A percentile compares a stretch with the other conserved stretches of the same genome.
phyloP scores from a whole-genome alignment of 768 basidiomycete species.

The Boletus vinaceobasis region DNA sequence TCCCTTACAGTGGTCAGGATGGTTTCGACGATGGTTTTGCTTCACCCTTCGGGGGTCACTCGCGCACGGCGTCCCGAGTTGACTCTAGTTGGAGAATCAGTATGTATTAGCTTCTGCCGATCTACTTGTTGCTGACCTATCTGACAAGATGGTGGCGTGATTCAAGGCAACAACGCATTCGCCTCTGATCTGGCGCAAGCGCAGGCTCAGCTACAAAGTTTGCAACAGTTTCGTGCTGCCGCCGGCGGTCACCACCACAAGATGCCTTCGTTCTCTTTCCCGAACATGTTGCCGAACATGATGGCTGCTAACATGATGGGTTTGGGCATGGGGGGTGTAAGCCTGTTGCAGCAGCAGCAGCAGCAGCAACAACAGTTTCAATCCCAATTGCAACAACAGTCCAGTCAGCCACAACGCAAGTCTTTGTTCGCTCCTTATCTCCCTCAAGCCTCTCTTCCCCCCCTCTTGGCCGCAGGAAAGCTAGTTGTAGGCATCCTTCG shows the following conservation, averaged over 20 bases:
- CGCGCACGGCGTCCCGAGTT: conserved; percentile 69
- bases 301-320: conserved; percentile 98
- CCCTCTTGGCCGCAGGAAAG: conserved; percentile 94
- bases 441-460: conserved; percentile 95
- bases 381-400: conserved; percentile 91
- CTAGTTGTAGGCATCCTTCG: conserved; percentile 95
- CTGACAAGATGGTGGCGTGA: conserved; percentile 66
- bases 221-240: conserved; percentile 96
- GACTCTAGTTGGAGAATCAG: conserved; percentile 90
- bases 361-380: conserved; percentile 75
- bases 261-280: conserved; percentile 97
- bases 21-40: conserved; percentile 79
- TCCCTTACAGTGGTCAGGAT: conserved; percentile 53
- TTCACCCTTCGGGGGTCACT: conserved; percentile 64
- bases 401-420: conserved; percentile 91
- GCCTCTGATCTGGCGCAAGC: conserved; percentile 91
- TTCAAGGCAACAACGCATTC: conserved; percentile 59
- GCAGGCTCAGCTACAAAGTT: conserved; percentile 91
- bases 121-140: conserved; percentile 8
- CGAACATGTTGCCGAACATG: conserved; percentile 96
- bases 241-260: conserved; percentile 93
- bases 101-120: conserved; percentile 37
- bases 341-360: conserved; percentile 88
- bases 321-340: conserved; percentile 75
- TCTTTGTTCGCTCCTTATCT: conserved; percentile 98